These are phyloP conservation scores for Peribolospora baueri DNA, from an alignment of 768 basidiomycete genomes.

Conservation along the genomic window DNA sequence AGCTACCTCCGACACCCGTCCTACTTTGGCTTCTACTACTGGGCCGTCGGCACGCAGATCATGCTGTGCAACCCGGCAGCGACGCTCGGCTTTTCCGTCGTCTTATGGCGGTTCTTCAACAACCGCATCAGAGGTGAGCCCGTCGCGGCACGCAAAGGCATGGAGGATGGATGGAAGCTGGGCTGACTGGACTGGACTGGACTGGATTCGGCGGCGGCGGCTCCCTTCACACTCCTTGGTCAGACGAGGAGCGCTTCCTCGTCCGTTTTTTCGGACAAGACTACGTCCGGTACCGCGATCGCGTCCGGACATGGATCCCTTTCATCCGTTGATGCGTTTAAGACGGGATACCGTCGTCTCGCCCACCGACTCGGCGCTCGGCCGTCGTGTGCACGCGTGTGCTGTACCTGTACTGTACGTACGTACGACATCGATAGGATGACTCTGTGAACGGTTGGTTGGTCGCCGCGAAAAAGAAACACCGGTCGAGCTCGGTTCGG, in stretches of 20 bases:
- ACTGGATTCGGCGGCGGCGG: no score
- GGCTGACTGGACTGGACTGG: no score
- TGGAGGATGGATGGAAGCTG: no score
- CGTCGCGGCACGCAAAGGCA: no score
- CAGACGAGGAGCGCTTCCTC: slow-evolving; percentile 61
- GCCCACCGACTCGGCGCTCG: no score
- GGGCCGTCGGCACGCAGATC: slow-evolving; percentile 85
- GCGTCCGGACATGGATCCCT: slow-evolving; percentile 70
- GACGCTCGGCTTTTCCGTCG: slow-evolving; percentile 35
- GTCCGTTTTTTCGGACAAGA: slow-evolving; percentile 72
- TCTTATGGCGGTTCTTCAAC: slow-evolving; percentile 74
- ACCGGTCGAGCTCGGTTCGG: no score
- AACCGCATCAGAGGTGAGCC: slow-evolving; percentile 47
- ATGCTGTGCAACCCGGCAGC: slow-evolving; percentile 65
- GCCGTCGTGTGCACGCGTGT: no score
- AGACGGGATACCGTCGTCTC: no score
- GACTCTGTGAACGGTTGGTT: no score
- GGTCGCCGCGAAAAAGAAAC: no score
- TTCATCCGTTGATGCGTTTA: slow-evolving; percentile 34
- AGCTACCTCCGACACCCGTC: slow-evolving; percentile 86
- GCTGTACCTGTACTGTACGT: no score
- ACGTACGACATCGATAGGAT: no score
- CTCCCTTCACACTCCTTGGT: neutral
- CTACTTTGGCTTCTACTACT: slow-evolving; percentile 91
- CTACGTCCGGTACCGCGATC: slow-evolving; percentile 47